A percentile compares a stretch with the other conserved stretches of the same genome.
These are phyloP conservation scores for Ascosphaera apis DNA, from an alignment of 2,329 filamentous ascomycete genomes.

Conservation along the genomic window DNA sequence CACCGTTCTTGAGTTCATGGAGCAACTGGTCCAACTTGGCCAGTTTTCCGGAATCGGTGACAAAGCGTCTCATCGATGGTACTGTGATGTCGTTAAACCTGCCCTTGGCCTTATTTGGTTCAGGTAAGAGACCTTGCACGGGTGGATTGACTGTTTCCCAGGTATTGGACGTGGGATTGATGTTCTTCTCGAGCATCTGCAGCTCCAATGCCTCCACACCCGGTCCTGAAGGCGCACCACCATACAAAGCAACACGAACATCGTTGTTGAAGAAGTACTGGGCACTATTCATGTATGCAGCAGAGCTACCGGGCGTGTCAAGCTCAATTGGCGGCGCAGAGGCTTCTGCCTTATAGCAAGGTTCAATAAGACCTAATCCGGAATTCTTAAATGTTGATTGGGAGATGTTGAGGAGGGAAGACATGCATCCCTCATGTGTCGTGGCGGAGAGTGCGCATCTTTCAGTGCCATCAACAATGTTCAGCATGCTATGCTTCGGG, in stretches of 20 bases:
- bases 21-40: constrained; percentile 73
- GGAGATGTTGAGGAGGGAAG: constrained; percentile 58
- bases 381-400: constrained; percentile 39
- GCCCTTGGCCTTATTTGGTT: constrained; percentile 57
- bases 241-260: constrained; percentile 55
- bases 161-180: constrained; percentile 31
- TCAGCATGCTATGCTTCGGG: constrained; percentile 48
- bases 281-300: constrained; percentile 39
- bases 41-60: constrained; percentile 91
- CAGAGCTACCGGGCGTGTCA: constrained; percentile 44
- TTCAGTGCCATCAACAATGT: constrained; percentile 49
- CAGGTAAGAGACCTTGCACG: constrained; percentile 42
- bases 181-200: constrained; percentile 48
- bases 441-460: constrained; percentile 44
- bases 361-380: constrained; percentile 57
- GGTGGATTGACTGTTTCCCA: constrained; percentile 28
- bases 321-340: constrained; percentile 73
- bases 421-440: constrained; percentile 48
- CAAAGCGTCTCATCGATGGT: constrained; percentile 91
- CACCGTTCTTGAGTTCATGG: constrained; percentile 64
- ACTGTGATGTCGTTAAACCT: constrained; percentile 80
- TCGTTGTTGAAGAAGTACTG: constrained; percentile 54
- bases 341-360: constrained; percentile 53
- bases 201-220: constrained; percentile 38
- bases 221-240: constrained; percentile 20